Evolutionary conservation across 2,329 filamentous ascomycete genomes (phyloP).

Genomic region (Ceratocystis eucalypticola): DNA sequence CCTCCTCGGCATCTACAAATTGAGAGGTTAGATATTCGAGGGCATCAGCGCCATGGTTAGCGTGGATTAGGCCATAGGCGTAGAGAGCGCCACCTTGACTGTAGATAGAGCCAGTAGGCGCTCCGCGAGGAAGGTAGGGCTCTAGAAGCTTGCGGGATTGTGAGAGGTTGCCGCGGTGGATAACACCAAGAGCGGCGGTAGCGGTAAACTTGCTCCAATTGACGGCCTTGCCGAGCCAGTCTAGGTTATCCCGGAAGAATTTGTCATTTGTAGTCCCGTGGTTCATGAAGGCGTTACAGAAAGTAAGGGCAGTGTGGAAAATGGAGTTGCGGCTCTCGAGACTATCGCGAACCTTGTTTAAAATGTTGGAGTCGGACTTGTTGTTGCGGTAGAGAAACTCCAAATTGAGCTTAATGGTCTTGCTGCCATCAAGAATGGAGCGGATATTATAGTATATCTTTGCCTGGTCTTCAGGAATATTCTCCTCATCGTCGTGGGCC

Average conservation of each 20-base stretch:
- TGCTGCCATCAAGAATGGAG: conserved; percentile 68
- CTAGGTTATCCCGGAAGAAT: conserved; percentile 94
- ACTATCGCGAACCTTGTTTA: conserved; percentile 94
- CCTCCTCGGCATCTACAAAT: conserved; percentile 64
- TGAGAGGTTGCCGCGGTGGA: conserved; percentile 86
- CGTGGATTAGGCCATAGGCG: conserved; percentile 89
- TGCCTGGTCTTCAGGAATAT: conserved; percentile 38
- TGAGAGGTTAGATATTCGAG: conserved; percentile 64
- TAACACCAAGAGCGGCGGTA: conserved; percentile 88
- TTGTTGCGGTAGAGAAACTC: conserved; percentile 96
- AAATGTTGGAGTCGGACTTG: conserved; percentile 75
- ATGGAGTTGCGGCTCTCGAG: conserved; percentile 94
- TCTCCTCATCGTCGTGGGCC: conserved; percentile 41
- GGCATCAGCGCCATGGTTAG: conserved; percentile 89
- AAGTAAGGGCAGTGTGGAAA: conserved; percentile 93
- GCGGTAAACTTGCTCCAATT: conserved; percentile 99
- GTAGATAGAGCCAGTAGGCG: conserved; percentile 75
- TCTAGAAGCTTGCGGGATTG: conserved; percentile 89
- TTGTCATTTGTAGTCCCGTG: conserved; percentile 95
- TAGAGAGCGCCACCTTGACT: conserved; percentile 94
- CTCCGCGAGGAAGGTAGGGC: conserved; percentile 73
- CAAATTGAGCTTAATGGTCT: conserved; percentile 85
- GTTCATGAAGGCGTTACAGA: conserved; percentile 99
- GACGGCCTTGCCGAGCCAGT: conserved; percentile 95
- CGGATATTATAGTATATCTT: conserved; percentile 51